Conservation (phyloP, 169 alveolate genomes). For the Babesia ovata region DNA sequence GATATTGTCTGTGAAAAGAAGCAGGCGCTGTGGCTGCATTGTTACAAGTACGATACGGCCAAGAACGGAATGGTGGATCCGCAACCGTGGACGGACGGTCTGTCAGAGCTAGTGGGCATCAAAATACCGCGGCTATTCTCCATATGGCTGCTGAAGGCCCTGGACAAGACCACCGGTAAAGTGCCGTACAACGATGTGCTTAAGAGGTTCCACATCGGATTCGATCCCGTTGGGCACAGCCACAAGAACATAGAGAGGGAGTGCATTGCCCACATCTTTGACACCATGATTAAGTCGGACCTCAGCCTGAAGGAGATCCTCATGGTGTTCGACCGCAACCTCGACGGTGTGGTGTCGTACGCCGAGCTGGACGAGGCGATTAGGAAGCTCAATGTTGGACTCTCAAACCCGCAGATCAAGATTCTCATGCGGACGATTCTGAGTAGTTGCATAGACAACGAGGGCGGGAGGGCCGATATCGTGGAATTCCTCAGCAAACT, state of each 20-base stretch:
- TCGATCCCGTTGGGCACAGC: constrained; percentile 48
- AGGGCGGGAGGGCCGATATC: constrained; percentile 80
- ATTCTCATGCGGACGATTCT: constrained; percentile 79
- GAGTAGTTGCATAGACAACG: constrained; percentile 71
- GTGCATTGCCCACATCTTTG: constrained; percentile 64
- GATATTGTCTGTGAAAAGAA: constrained; percentile 60
- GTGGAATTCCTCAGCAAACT: constrained; percentile 85
- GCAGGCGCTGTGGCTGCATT: constrained; percentile 64
- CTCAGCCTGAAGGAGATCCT: constrained; percentile 79
- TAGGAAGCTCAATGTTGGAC: constrained; percentile 76
- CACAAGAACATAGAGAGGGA: constrained; percentile 62
- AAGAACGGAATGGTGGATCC: constrained; percentile 53
- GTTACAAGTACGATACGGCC: constrained; percentile 56
- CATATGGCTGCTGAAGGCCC: constrained; percentile 66
- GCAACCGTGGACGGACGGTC: constrained; percentile 64
- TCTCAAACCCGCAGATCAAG: constrained; percentile 83
- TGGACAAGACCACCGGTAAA: constrained; percentile 48
- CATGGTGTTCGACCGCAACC: constrained; percentile 81
- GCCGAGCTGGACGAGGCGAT: constrained; percentile 81
- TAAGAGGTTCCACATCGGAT: constrained; percentile 64
- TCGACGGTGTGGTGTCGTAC: constrained; percentile 83
- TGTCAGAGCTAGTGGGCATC: constrained; percentile 51
- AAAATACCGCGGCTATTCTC: constrained; percentile 69
- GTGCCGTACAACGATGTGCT: constrained; percentile 76
- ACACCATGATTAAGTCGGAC: constrained; percentile 81